Conservation (phyloP, 768 basidiomycete genomes). For the Tephrocybe sp. region DNA sequence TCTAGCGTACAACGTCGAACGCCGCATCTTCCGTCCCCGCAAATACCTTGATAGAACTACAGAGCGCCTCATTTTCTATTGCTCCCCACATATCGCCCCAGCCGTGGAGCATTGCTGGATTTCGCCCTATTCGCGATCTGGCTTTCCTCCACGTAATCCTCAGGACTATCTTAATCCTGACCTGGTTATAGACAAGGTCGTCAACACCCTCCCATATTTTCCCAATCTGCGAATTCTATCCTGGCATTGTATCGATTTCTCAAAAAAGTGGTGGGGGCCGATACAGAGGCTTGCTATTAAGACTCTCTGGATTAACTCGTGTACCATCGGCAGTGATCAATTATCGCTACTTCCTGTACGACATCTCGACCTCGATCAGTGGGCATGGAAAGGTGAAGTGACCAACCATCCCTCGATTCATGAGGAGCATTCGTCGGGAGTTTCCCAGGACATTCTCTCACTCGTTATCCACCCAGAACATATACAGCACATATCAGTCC, state of each 20-base stretch:
- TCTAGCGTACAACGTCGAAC: slow-evolving; percentile 27
- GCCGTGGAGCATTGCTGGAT: slow-evolving; percentile 35
- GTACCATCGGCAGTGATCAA: slow-evolving; percentile 17
- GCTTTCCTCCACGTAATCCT: slow-evolving; percentile 26
- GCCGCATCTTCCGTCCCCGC: slow-evolving; percentile 24
- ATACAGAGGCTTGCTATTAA: slow-evolving; percentile 27
- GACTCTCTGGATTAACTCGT: slow-evolving; percentile 34
- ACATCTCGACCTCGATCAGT: slow-evolving; percentile 34
- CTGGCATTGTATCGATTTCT: slow-evolving; percentile 38
- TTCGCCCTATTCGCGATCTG: slow-evolving; percentile 31
- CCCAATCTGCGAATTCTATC: slow-evolving; percentile 30
- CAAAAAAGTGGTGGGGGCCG: slow-evolving; percentile 29
- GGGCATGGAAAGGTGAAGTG: slow-evolving; percentile 34
- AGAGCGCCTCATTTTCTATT: slow-evolving; percentile 31
- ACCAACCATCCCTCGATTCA: slow-evolving; percentile 34
- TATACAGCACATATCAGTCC: slow-evolving; percentile 30
- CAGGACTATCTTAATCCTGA: slow-evolving; percentile 32
- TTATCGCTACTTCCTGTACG: slow-evolving; percentile 17
- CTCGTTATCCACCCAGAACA: slow-evolving; percentile 28
- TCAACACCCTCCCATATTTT: slow-evolving; percentile 29
- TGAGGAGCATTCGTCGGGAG: slow-evolving; percentile 29
- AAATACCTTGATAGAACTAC: slow-evolving; percentile 30
- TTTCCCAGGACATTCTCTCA: slow-evolving; percentile 25
- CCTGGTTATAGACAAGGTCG: slow-evolving; percentile 30
- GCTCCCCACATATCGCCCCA: slow-evolving; percentile 30